phyloP scores from a whole-genome alignment of 805 yeast species.

The Ascoidea asiatica region DNA sequence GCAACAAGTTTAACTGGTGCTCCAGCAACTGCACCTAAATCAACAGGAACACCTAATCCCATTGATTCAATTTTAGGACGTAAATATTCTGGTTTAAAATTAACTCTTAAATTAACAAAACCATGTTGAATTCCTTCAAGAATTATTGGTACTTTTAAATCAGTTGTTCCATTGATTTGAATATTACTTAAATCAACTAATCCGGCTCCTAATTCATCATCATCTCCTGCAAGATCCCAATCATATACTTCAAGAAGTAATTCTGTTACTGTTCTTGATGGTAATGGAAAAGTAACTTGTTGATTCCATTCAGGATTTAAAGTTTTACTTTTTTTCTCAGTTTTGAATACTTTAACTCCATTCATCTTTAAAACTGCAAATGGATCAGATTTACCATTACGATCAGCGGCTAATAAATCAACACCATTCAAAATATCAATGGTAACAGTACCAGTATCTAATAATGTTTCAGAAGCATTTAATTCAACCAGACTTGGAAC shows the following conservation, averaged over 20 bases:
- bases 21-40: slow-evolving; percentile 22
- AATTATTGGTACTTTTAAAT: slow-evolving; percentile 31
- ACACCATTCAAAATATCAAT: slow-evolving; percentile 45
- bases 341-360: slow-evolving; percentile 39
- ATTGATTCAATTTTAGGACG: slow-evolving; percentile 45
- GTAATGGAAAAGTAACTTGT: slow-evolving; percentile 38
- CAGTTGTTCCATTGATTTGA: slow-evolving; percentile 27
- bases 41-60: slow-evolving; percentile 28
- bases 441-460: slow-evolving; percentile 53
- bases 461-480: slow-evolving; percentile 44
- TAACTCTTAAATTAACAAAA: slow-evolving; percentile 33
- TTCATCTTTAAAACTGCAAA: slow-evolving; percentile 38
- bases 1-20: slow-evolving; percentile 26
- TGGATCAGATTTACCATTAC: slow-evolving; percentile 73
- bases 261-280: slow-evolving; percentile 44
- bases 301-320: slow-evolving; percentile 74
- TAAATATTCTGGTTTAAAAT: slow-evolving; percentile 51
- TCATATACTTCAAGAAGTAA: slow-evolving; percentile 42
- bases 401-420: slow-evolving; percentile 43
- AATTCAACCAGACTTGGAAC: slow-evolving; percentile 43
- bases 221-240: slow-evolving; percentile 70
- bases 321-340: slow-evolving; percentile 51
- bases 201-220: slow-evolving; percentile 44
- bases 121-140: slow-evolving; percentile 39
- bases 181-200: slow-evolving; percentile 35